Evolutionary conservation across 768 basidiomycete species (phyloP).

Genomic region (Suillus alpinus): DNA sequence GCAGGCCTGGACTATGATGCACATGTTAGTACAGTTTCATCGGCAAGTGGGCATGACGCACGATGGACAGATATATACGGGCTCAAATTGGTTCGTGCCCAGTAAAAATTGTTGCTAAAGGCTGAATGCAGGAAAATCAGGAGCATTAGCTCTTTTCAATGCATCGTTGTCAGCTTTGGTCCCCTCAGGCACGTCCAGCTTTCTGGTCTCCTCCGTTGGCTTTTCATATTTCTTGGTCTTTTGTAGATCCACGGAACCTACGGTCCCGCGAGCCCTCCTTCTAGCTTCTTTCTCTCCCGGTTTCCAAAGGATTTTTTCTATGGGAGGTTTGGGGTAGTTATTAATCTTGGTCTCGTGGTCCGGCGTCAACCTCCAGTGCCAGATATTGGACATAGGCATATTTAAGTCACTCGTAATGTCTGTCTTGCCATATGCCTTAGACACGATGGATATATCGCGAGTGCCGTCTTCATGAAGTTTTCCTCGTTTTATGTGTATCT

Average conservation of each 20-base stretch:
- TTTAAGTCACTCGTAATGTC: background rate
- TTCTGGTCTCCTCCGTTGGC: background rate
- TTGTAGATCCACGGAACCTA: background rate
- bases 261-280: background rate
- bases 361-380: constrained; percentile 10
- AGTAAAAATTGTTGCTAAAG: background rate
- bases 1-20: too few relatives aligned
- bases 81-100: background rate
- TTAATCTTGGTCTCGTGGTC: background rate
- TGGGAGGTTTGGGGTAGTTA: constrained; percentile 7
- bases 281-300: constrained; percentile 1
- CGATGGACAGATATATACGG: background rate
- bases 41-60: background rate
- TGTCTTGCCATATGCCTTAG: background rate
- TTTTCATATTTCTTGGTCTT: background rate
- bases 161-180: background rate
- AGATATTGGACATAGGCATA: background rate
- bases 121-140: background rate
- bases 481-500: constrained; percentile 14
- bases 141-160: background rate
- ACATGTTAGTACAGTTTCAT: background rate
- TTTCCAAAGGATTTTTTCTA: background rate
- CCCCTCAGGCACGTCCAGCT: background rate
- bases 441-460: background rate
- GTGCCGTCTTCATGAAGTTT: constrained; percentile 8